Evolutionary conservation across 345 rosid species (phyloP), one percentile per base, ranked within the genome.

Genomic region (Populus euphratica): DNA sequence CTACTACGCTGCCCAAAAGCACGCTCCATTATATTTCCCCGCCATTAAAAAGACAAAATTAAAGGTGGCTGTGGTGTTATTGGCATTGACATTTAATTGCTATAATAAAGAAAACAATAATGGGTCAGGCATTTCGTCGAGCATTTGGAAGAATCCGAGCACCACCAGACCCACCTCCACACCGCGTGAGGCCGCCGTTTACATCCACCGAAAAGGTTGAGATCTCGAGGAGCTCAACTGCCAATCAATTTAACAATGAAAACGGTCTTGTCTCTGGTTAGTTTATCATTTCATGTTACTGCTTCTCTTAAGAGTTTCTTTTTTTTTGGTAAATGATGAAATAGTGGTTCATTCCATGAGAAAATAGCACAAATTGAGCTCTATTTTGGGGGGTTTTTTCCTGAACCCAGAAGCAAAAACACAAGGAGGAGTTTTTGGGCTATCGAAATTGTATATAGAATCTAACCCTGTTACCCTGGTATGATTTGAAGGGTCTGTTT

Each of bases 91-190:
- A 54, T 20, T 52, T 54, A 7, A 8, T 41, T 18, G 61, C 23
- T 54, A 20, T 21, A 20, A 54, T 21, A 54, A 20, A 54, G 63
- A 56, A 29, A 65, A 17, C 29, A 41, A n/a, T 27, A 49, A 92
- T 94, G 99, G 98, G 98, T 69, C 98, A 96, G 89, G 97, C 93
- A 87, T 88, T 96, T 90, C 98, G 99, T 90, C 95, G 98, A 91
- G 98, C 97, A 41, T 79, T 88, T 85, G 97, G 97, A 31, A 89
- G 86, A 85, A 80, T 91, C 59, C 63, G 83, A 77, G 81, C 86
- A 77, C 25, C 78, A 54, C 25, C 78, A 29, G 91, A 87, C 61
- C 83, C 79, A 72, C 78, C 90, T 27, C 86, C 88, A 39, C 86
- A 82, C 69, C 80, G 75, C 69, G 74, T 61, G 63, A 79, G 81